Evolutionary conservation across 352 stramenopile species (phyloP), one percentile per base, ranked within the genome.

Genomic region (Phytophthora tentaculata): DNA sequence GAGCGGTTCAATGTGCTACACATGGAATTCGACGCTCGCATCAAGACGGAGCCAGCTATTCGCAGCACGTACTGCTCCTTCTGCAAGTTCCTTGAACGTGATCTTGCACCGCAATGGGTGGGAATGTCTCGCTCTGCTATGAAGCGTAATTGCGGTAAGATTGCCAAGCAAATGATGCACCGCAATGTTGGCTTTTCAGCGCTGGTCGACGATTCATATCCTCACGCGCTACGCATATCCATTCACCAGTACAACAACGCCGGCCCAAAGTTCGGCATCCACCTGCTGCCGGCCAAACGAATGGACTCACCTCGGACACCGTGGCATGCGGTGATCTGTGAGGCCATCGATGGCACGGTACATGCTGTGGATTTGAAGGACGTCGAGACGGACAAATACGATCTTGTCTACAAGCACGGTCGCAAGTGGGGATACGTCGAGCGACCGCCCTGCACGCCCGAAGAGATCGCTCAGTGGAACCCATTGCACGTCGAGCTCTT

Each of bases 241-340:
- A 70, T 70, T 12, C 63, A 70, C 54, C 48, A 32, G 19, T 70
- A 70, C 55, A 51, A 65, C 55, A 70, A 70, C 49, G 63, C 54
- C 20, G 63, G 63, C 5, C 63, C 55, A 0, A 65, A 70, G 28
- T 70, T 70, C 28, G 63, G 63, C 49, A 70, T 65, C 48, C 63
- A 70, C 55, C 32, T 70, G 16, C 29, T 70, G 1, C 55, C 63
- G 14, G n/a, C n/a, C n/a, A n/a, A n/a, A n/a, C n/a, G n/a, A n/a
- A n/a, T n/a, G n/a, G 24, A 44, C 24, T 61, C 48, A 29, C 59
- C 49, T 8, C 49, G 49, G 4, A 66, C 59, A 7, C 59, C 59
- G 8, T 66, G 59, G 59, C 59, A 66, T 26, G 59, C 59, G n/a
- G 49, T 59, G 14, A 53, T 66, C 22, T 66, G 63, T 20, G 63